Base-by-base conservation (phyloP, 768 basidiomycete species). In the Vararia minispora region DNA sequence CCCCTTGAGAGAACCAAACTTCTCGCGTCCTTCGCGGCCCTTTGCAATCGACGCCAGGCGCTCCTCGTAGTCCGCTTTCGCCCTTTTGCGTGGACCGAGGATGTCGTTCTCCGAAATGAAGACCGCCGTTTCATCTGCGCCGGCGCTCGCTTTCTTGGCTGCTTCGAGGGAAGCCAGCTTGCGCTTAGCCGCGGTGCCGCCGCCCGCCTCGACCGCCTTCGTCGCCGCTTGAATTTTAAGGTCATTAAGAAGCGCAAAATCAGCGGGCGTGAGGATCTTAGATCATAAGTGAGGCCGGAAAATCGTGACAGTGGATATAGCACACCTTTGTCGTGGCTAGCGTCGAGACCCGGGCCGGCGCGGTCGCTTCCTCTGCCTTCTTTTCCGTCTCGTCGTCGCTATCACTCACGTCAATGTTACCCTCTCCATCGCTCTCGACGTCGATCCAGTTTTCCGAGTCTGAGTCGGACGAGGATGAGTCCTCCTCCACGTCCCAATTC, bases 201-300 rank as follows among this genome's bases (percentile, higher is more conserved):
- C 80, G 2, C 77, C 76, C 17, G 58, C 59, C 52, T 87, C 76
- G 5, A 84, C 77, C 1, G 75, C 76, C 41, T 76, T 71, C 12
- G 69, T 63, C 13, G 85, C 86, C 0, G 81, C 86, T 60, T 88
- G 71, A 35, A 88, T 69, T 2, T 82, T 79, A 14, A 98, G 76
- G 49, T 95, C 88, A 52, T 87, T 85, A 37, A 98, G 68, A 36
- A 95, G 59, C 0, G 85, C 85, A 54, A 97, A 99, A 58, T 99
- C 95, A 22, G 91, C 91, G 0, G 95, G 95, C 0, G 95, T 98
- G 29, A 98, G 74, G 51, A 99, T 98, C 90, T 95, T 48, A 10
- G 28, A n/a, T 8, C 21, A 14, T 33, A 20, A 23, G 32, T 32
- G 42, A 34, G 28, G 16, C 39, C 20, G 41, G 28, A 17, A 6